phyloP scores from a whole-genome alignment of 192 early-diverging fungal genomes.

The Rhizoclosmatium globosum region DNA sequence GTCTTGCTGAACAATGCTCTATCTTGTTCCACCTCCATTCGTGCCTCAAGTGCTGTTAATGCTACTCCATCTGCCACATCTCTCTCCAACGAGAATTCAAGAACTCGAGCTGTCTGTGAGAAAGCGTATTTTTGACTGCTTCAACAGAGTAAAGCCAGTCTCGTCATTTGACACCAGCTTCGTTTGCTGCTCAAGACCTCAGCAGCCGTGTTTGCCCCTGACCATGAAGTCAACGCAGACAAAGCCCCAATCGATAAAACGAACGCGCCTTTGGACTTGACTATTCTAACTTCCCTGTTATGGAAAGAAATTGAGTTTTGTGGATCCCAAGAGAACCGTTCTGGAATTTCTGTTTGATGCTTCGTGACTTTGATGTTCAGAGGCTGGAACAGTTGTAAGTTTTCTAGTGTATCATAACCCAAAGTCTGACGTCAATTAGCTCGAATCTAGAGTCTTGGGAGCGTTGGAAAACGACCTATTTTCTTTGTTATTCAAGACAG shows the following conservation, averaged over 20 bases:
- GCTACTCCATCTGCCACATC: constrained; percentile 43
- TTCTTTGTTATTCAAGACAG: constrained; percentile 13
- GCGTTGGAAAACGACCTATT: constrained; percentile 14
- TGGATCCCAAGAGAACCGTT: constrained; percentile 19
- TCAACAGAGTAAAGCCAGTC: constrained; percentile 60
- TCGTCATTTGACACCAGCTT: constrained; percentile 58
- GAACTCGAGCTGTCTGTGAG: constrained; percentile 70
- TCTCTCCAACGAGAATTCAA: constrained; percentile 48
- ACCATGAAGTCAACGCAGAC: constrained; percentile 46
- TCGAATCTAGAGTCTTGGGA: constrained; percentile 10
- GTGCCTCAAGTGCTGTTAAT: constrained; percentile 16
- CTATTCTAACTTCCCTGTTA: constrained; percentile 17
- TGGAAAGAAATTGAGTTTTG: constrained; percentile 33
- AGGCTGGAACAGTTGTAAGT: constrained; percentile 53
- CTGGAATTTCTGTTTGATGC: constrained; percentile 20
- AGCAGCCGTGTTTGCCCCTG: constrained; percentile 56
- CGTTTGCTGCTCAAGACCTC: constrained; percentile 45
- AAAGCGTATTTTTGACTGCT: constrained; percentile 78
- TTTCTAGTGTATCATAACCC: background rate
- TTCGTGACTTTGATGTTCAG: constrained; percentile 50
- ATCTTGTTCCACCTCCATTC: constrained; percentile 20
- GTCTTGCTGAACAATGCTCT: constrained; percentile 79
- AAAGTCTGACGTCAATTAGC: background rate
- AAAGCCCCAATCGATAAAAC: constrained; percentile 26
- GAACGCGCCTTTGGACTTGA: constrained; percentile 6